A percentile compares a stretch with the other conserved stretches of the same genome.
Evolutionary conservation across 1,139 yeast species (phyloP).

Genomic region (Debaryomycetaceae sp.): DNA sequence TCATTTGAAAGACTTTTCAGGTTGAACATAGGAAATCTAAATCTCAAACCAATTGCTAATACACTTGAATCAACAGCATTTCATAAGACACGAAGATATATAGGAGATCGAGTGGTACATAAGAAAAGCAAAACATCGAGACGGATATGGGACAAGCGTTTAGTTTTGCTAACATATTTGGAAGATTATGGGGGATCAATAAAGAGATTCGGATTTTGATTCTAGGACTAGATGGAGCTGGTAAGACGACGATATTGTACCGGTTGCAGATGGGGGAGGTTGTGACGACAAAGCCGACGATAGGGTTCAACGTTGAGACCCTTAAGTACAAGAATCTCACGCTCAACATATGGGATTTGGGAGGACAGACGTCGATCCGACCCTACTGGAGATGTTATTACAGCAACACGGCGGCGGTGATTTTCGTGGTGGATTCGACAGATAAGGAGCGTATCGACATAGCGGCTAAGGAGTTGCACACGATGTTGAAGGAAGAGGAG

Average conservation of each 20-base stretch:
- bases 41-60: too few relatives aligned
- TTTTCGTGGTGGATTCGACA: slow-evolving; percentile 95
- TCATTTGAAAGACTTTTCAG: too few relatives aligned
- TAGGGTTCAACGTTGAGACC: slow-evolving; percentile 96
- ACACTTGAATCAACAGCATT: too few relatives aligned
- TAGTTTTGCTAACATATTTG: slow-evolving; percentile 71
- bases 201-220: slow-evolving; percentile 91
- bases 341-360: slow-evolving; percentile 86
- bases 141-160: slow-evolving; percentile 73
- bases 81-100: too few relatives aligned
- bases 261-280: slow-evolving; percentile 92
- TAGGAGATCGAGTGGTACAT: too few relatives aligned
- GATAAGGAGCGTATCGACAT: slow-evolving; percentile 90
- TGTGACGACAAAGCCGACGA: slow-evolving; percentile 90
- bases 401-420: slow-evolving; percentile 92
- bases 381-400: slow-evolving; percentile 99
- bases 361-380: slow-evolving; percentile 95
- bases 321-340: slow-evolving; percentile 85
- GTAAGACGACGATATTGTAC: slow-evolving; percentile 92
- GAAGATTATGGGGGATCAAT: slow-evolving; percentile 83
- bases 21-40: too few relatives aligned
- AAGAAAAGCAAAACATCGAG: background rate
- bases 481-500: slow-evolving; percentile 93
- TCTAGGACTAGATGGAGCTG: slow-evolving; percentile 96
- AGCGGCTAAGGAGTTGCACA: slow-evolving; percentile 82